Evolutionary conservation across 495 filamentous ascomycete genomes (phyloP).

Genomic region (Letharia lupina): DNA sequence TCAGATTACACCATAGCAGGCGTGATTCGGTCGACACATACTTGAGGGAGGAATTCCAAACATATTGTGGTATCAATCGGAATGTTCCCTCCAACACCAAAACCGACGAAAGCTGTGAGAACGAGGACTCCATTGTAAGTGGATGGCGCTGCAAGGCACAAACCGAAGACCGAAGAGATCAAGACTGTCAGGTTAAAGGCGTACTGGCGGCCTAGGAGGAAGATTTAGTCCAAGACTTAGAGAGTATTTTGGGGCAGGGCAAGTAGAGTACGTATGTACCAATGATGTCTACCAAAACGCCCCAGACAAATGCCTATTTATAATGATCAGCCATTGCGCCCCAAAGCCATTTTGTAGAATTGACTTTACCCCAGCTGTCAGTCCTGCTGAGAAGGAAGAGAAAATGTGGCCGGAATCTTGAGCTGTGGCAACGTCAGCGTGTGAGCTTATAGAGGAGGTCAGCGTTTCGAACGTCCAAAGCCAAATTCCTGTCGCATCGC

Average conservation of each 20-base stretch:
- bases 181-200: conserved; percentile 44
- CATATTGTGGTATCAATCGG: conserved; percentile 45
- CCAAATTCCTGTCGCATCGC: conserved; percentile 40
- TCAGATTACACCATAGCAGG: background rate
- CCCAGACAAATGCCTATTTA: conserved; percentile 38
- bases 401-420: conserved; percentile 28
- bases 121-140: conserved; percentile 36
- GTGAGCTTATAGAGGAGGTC: background rate
- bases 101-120: conserved; percentile 40
- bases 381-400: conserved; percentile 29
- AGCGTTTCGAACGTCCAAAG: conserved; percentile 26
- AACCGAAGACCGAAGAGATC: conserved; percentile 39
- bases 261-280: conserved; percentile 26
- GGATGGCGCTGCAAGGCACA: conserved; percentile 36
- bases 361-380: conserved; percentile 28
- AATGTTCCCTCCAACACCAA: conserved; percentile 44
- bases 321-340: conserved; percentile 20
- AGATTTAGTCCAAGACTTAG: conserved; percentile 2
- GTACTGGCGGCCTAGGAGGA: conserved; percentile 34
- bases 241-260: background rate
- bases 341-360: conserved; percentile 9
- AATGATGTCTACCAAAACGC: conserved; percentile 43
- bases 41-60: conserved; percentile 41
- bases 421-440: conserved; percentile 7
- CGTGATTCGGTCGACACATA: conserved; percentile 5